Conservation (phyloP, 164 flowering plant species). For the Liquidambar formosana region DNA sequence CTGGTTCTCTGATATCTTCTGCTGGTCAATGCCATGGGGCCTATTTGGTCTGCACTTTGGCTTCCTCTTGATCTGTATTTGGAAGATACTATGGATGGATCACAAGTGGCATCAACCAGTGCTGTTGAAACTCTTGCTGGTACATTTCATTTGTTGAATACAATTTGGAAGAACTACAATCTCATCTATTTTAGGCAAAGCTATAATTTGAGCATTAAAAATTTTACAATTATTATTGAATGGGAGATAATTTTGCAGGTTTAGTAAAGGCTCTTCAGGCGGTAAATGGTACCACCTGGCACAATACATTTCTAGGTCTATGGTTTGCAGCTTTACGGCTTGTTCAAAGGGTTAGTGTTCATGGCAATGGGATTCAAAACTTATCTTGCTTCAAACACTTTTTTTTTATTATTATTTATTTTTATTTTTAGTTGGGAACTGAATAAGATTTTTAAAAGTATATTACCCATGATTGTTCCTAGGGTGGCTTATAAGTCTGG, state of each 20-base stretch:
- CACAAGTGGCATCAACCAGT: constrained; percentile 68
- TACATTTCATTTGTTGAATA: constrained; percentile 22
- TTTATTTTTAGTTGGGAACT: background rate
- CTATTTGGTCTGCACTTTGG: constrained; percentile 69
- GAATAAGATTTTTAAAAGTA: too few species aligned
- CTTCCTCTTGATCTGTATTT: constrained; percentile 87
- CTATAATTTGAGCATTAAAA: too few species aligned
- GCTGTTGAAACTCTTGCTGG: constrained; percentile 61
- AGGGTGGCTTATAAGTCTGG: too few species aligned
- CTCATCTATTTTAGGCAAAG: too few species aligned
- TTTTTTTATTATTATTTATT: too few species aligned
- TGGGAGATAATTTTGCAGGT: constrained; percentile 46
- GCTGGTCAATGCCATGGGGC: constrained; percentile 55
- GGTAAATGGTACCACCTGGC: constrained; percentile 76
- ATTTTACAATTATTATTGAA: background rate
- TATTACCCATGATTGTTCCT: too few species aligned
- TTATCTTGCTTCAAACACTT: background rate
- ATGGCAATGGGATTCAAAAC: background rate
- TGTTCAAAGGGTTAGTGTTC: constrained; percentile 80
- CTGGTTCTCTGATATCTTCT: constrained; percentile 51
- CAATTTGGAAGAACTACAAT: too few species aligned
- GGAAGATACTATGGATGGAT: constrained; percentile 84
- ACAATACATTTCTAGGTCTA: constrained; percentile 76
- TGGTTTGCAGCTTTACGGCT: constrained; percentile 93
- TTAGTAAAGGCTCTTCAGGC: constrained; percentile 80